A percentile compares a stretch with the other conserved stretches of the same genome.
These are phyloP conservation scores for Acephala macrosclerotiorum DNA, from an alignment of 2,329 filamentous ascomycete genomes.

Conservation along the genomic window DNA sequence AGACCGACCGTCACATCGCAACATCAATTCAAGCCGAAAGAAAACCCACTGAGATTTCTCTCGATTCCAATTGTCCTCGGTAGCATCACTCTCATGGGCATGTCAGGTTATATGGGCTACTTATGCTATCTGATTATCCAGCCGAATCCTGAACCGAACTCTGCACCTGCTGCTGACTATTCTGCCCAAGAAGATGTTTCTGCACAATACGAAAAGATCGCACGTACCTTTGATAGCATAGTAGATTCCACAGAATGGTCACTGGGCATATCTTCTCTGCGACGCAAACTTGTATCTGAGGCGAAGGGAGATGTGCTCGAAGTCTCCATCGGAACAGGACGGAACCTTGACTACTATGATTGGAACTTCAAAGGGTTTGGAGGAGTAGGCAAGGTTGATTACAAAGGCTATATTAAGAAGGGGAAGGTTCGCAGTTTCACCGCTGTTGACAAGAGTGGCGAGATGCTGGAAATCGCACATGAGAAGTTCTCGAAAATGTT, in stretches of 20 bases:
- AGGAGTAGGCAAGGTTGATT: constrained; percentile 34
- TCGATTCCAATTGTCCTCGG: constrained; percentile 34
- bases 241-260: constrained; percentile 64
- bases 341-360: constrained; percentile 66
- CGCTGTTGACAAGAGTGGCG: constrained; percentile 65
- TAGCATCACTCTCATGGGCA: constrained; percentile 28
- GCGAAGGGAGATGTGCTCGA: constrained; percentile 67
- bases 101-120: constrained; percentile 41
- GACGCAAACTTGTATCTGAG: constrained; percentile 54
- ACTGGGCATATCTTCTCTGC: constrained; percentile 61
- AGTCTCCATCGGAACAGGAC: constrained; percentile 67
- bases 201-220: constrained; percentile 46
- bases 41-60: background rate
- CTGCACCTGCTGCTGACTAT: constrained; percentile 33
- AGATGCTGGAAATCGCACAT: constrained; percentile 66
- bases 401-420: constrained; percentile 35
- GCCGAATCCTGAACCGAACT: constrained; percentile 26
- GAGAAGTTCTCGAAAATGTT: constrained; percentile 55
- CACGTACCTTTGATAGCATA: constrained; percentile 63
- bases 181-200: constrained; percentile 42
- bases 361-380: constrained; percentile 52
- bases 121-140: constrained; percentile 44
- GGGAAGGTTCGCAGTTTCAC: constrained; percentile 62
- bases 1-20: background rate
- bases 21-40: background rate